Percentiles rank a stretch among this genome's conserved stretches.
These are phyloP conservation scores for Durio zibethinus DNA, from an alignment of 345 rosid genomes.

Conservation along the genomic window DNA sequence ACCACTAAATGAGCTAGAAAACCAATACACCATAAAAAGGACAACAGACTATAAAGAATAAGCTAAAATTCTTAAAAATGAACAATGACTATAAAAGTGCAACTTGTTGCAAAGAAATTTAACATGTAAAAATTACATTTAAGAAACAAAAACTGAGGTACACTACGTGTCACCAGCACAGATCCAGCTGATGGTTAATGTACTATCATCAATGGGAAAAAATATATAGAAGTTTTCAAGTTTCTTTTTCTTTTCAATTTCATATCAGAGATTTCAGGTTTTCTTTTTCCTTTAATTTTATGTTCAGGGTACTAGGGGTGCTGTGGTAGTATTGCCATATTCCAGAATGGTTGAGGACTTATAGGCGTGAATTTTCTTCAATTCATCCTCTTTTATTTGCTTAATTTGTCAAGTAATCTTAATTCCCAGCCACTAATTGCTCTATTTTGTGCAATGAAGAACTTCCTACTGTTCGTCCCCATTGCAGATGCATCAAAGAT, in stretches of 20 bases:
- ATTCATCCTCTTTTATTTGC: not conserved
- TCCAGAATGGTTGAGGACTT: not conserved
- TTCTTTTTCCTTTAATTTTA: not conserved
- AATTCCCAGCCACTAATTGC: not conserved
- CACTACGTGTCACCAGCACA: not conserved
- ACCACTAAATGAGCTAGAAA: not conserved
- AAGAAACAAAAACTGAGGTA: not conserved
- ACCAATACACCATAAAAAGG: not conserved
- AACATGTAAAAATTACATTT: not conserved
- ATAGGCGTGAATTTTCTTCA: not conserved
- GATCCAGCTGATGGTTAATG: not conserved
- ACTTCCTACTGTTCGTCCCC: not conserved
- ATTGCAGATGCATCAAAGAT: not conserved
- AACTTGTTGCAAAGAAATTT: conserved; percentile 9
- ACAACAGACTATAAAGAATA: not conserved
- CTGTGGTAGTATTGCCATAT: not conserved
- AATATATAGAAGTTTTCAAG: not conserved
- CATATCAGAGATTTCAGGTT: not conserved
- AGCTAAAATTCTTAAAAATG: not conserved
- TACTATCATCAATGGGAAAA: not conserved
- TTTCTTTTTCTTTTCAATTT: not conserved
- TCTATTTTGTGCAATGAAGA: not conserved
- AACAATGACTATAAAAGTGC: not conserved
- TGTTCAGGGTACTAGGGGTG: not conserved
- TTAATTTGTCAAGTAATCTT: not conserved